Evolutionary conservation across 768 basidiomycete genomes (phyloP).

Genomic region (Podaxis pistillaris): DNA sequence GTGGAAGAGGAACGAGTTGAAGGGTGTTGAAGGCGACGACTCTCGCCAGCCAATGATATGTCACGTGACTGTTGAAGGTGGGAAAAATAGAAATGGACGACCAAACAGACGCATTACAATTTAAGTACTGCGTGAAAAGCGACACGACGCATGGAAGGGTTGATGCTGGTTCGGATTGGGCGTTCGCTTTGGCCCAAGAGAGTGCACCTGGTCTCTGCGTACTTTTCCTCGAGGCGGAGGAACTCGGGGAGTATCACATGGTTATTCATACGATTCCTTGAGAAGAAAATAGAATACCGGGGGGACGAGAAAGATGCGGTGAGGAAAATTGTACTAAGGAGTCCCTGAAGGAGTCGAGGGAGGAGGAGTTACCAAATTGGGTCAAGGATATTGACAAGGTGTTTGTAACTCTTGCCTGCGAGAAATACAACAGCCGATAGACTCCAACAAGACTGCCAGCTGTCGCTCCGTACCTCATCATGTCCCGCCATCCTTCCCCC

Average conservation of each 20-base stretch:
- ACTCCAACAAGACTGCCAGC: constrained; percentile 25
- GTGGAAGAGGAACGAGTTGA: constrained; percentile 16
- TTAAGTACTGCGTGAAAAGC: neutral
- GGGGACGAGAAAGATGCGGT: neutral
- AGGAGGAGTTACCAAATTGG: constrained; percentile 14
- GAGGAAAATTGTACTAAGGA: constrained; percentile 12
- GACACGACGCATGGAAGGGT: neutral
- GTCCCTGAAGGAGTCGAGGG: constrained; percentile 8
- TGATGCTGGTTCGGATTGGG: neutral
- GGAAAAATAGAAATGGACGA: neutral
- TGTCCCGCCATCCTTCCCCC: constrained; percentile 66
- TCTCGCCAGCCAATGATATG: neutral
- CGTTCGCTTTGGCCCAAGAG: neutral
- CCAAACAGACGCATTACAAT: neutral
- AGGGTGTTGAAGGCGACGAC: constrained; percentile 6
- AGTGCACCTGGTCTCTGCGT: neutral
- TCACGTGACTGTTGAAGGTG: neutral
- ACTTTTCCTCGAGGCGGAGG: constrained; percentile 3
- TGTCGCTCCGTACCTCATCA: constrained; percentile 49
- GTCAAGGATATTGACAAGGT: constrained; percentile 16
- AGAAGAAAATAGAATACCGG: neutral
- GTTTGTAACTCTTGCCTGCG: constrained; percentile 18
- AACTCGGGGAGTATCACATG: neutral
- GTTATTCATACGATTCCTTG: neutral
- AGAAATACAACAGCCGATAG: constrained; percentile 23